These are phyloP conservation scores for Sporormia fimetaria DNA, from an alignment of 495 filamentous ascomycete species.

Conservation along the genomic window DNA sequence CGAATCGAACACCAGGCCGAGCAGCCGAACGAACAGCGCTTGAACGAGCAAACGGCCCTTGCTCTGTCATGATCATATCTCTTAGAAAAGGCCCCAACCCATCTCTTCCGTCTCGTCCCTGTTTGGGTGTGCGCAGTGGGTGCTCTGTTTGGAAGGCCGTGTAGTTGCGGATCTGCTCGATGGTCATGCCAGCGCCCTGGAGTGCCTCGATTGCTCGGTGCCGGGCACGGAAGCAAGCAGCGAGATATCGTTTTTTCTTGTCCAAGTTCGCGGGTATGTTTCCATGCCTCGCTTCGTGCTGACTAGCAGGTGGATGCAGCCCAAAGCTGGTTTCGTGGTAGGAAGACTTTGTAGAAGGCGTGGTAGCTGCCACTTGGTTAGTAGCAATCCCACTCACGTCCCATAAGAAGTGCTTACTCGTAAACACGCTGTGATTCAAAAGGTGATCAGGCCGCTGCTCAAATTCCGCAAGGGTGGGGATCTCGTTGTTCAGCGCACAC, in stretches of 20 bases:
- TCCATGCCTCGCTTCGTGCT: background rate
- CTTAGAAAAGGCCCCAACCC: too few species aligned
- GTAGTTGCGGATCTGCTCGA: conserved; percentile 15
- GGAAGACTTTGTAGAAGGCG: background rate
- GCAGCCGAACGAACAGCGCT: too few species aligned
- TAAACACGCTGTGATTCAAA: background rate
- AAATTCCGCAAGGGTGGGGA: conserved; percentile 16
- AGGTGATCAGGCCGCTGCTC: conserved; percentile 8
- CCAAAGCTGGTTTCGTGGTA: conserved; percentile 11
- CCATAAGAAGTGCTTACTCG: too few species aligned
- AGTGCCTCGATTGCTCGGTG: conserved; percentile 5
- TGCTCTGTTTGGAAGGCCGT: background rate
- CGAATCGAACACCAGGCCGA: too few species aligned
- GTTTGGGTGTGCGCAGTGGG: conserved; percentile 8
- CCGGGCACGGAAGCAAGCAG: conserved; percentile 9
- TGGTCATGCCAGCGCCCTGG: conserved; percentile 5
- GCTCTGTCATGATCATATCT: too few species aligned
- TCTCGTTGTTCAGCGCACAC: conserved; percentile 7
- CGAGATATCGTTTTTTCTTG: conserved; percentile 1
- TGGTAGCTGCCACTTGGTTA: background rate
- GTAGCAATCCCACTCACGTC: too few species aligned
- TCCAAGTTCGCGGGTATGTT: conserved; percentile 6
- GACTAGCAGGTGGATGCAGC: conserved; percentile 1
- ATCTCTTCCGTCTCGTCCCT: too few species aligned
- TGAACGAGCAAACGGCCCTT: too few species aligned